Evolutionary conservation across 805 yeast genomes (phyloP).

Genomic region (Wickerhamomyces queroliae): DNA sequence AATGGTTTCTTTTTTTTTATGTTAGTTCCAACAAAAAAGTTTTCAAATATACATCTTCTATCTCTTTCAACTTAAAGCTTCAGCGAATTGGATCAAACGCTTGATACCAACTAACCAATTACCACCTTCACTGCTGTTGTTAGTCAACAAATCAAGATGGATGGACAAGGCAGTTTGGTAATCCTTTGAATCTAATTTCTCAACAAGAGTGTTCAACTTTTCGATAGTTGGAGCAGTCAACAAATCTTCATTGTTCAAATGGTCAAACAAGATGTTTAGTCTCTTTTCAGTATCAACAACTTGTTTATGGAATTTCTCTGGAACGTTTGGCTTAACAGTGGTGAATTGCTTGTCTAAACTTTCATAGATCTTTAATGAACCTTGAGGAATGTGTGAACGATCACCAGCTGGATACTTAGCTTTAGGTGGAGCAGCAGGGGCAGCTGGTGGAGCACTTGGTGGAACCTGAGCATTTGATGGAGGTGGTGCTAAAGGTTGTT

Average conservation of each 20-base stretch:
- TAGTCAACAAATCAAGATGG: conserved; percentile 55
- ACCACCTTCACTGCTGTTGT: conserved; percentile 69
- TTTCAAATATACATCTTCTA: background rate
- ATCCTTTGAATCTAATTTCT: conserved; percentile 46
- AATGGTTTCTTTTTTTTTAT: background rate
- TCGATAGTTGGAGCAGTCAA: conserved; percentile 51
- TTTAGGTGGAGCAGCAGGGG: conserved; percentile 11
- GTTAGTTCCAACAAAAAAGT: background rate
- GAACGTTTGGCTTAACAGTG: conserved; percentile 65
- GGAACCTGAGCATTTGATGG: conserved; percentile 14
- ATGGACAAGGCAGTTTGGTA: conserved; percentile 52
- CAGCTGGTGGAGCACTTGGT: conserved; percentile 10
- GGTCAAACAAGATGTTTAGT: conserved; percentile 68
- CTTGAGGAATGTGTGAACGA: conserved; percentile 58
- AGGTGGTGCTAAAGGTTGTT: conserved; percentile 19
- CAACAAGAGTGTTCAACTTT: conserved; percentile 45
- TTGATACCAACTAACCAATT: conserved; percentile 92
- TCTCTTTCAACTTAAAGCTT: conserved; percentile 15
- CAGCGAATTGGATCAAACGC: conserved; percentile 74
- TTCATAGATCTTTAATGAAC: conserved; percentile 52
- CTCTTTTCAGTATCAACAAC: conserved; percentile 79
- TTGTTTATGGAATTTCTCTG: conserved; percentile 69
- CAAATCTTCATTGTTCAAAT: conserved; percentile 66
- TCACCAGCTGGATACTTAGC: conserved; percentile 54
- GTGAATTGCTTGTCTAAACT: conserved; percentile 49